These are phyloP conservation scores for Iberis pinnata DNA, from an alignment of 345 rosid genomes.

Conservation along the genomic window DNA sequence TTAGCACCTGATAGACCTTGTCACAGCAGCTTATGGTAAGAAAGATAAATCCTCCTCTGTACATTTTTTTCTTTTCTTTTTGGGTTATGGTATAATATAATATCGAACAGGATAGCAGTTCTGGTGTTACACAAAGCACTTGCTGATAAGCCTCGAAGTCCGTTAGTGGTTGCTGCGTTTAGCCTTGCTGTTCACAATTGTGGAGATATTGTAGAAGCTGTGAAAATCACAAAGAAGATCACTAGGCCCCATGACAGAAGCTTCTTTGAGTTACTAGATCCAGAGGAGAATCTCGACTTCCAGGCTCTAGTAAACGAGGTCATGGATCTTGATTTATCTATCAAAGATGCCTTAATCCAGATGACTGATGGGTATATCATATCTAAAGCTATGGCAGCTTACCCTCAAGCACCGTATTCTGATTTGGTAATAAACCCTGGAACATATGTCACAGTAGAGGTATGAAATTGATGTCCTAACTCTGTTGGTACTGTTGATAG, in stretches of 20 bases:
- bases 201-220: slow-evolving; percentile 67
- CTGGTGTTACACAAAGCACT: slow-evolving; percentile 82
- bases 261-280: slow-evolving; percentile 50
- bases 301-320: slow-evolving; percentile 42
- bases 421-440: slow-evolving; percentile 46
- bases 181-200: slow-evolving; percentile 73
- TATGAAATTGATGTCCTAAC: not conserved
- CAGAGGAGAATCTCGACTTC: slow-evolving; percentile 21
- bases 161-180: slow-evolving; percentile 67
- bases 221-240: slow-evolving; percentile 52
- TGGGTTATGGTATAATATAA: not conserved
- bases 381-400: slow-evolving; percentile 56
- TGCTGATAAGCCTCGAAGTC: slow-evolving; percentile 59
- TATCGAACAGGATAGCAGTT: slow-evolving; percentile 54
- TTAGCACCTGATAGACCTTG: slow-evolving; percentile 88
- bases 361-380: slow-evolving; percentile 62
- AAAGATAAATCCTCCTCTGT: slow-evolving; percentile 23
- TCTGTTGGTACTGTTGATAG: slow-evolving; percentile 29
- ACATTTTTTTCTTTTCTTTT: not conserved
- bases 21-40: slow-evolving; percentile 88
- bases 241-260: slow-evolving; percentile 36
- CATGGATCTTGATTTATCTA: slow-evolving; percentile 52
- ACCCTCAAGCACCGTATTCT: slow-evolving; percentile 67
- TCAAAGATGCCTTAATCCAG: slow-evolving; percentile 38
- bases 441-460: not conserved